These are phyloP conservation scores for Botrytis deweyae DNA, from an alignment of 2,329 filamentous ascomycete species.

Conservation along the genomic window DNA sequence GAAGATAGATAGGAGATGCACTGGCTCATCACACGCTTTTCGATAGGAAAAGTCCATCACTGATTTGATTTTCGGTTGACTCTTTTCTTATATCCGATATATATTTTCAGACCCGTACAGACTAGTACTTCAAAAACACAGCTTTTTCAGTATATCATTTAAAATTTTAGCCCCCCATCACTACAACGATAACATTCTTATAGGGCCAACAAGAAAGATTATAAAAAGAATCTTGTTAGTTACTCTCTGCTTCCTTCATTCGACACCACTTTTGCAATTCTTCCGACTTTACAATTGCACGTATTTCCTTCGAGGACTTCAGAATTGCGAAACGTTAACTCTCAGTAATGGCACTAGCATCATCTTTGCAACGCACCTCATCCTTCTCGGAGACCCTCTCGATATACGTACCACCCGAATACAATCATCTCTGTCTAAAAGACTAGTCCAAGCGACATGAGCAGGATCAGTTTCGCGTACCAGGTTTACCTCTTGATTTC, in stretches of 20 bases:
- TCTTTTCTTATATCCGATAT: neutral
- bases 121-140: neutral
- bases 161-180: neutral
- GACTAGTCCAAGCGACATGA: too few relatives aligned
- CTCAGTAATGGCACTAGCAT: too few relatives aligned
- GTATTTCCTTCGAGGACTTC: too few relatives aligned
- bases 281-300: neutral
- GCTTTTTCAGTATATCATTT: neutral
- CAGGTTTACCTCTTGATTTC: too few relatives aligned
- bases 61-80: neutral
- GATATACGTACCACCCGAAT: too few relatives aligned
- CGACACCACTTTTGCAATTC: fast-evolving
- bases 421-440: too few relatives aligned
- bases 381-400: too few relatives aligned
- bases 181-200: fast-evolving
- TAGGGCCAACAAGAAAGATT: neutral
- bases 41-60: fast-evolving
- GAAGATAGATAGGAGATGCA: neutral
- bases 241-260: fast-evolving
- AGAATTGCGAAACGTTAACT: too few relatives aligned
- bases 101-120: neutral
- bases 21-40: fast-evolving
- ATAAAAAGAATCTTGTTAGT: fast-evolving
- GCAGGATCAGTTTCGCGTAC: too few relatives aligned
- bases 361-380: too few relatives aligned